phyloP scores from a whole-genome alignment of 2,329 filamentous ascomycete genomes.

The Furcasterigmium furcatum region DNA sequence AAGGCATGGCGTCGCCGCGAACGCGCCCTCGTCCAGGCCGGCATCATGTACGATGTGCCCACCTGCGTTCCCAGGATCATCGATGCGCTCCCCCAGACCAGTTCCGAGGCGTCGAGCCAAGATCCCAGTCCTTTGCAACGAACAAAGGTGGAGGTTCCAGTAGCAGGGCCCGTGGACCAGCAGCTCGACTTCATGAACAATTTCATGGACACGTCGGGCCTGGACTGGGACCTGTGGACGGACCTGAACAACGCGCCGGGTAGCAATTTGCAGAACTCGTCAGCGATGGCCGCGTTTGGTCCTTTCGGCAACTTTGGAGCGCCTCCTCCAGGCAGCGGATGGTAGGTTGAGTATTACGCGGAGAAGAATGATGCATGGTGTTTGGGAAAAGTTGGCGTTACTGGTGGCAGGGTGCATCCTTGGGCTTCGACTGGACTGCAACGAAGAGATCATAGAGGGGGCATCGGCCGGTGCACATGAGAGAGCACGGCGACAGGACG shows the following conservation, averaged over 20 bases:
- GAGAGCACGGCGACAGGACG: no score
- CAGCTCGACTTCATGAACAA: constrained; percentile 39
- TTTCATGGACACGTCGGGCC: constrained; percentile 36
- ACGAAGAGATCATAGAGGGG: no score
- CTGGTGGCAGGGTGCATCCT: no score
- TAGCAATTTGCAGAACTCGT: constrained; percentile 7
- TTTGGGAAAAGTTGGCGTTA: no score
- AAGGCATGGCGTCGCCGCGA: constrained; percentile 53
- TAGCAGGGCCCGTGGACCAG: constrained; percentile 14
- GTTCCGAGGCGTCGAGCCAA: constrained; percentile 24
- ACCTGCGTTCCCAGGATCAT: constrained; percentile 42
- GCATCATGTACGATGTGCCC: constrained; percentile 36
- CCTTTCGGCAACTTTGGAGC: constrained; percentile 12
- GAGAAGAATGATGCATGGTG: no score
- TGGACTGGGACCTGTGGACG: constrained; percentile 45
- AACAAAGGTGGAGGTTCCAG: constrained; percentile 16
- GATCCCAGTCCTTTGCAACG: constrained; percentile 20
- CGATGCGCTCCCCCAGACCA: constrained; percentile 34
- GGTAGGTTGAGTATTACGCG: no score
- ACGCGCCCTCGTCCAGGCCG: constrained; percentile 30
- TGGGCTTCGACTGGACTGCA: no score
- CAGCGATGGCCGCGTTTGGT: constrained; percentile 10
- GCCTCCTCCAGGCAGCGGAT: constrained; percentile 5
- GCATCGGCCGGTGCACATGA: no score
- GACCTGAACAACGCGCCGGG: constrained; percentile 11